Base-by-base conservation (phyloP, 768 basidiomycete species). In the Russula griseocarnosa region DNA sequence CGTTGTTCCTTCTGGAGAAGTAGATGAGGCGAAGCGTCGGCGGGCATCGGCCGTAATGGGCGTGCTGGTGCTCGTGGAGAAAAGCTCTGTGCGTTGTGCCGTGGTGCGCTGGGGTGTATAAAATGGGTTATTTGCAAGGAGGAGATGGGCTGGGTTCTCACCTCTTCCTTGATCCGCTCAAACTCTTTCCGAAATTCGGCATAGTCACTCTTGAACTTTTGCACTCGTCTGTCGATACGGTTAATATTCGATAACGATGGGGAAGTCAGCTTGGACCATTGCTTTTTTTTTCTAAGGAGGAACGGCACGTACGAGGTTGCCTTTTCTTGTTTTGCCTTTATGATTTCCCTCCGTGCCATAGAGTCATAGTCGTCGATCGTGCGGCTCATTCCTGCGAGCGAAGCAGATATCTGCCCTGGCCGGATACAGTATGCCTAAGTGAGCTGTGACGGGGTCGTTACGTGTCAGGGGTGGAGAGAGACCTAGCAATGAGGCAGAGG, bases 311-410 rank as follows among this genome's bases (percentile, higher is more conserved):
- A 94, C 92, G 90, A 88, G 72, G 90, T 82, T 0, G 95, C 97
- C 77, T 98, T 98, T 77, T 98, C 96, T 75, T 94, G 88, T 77
- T 97, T 98, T 51, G 91, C 86, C 69, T 91, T 93, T 58, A 98
- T 94, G 72, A 97, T 93, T 75, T 99, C 97, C 66, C 95, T 82
- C 77, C 88, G 92, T 0, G 92, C 93, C 91, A 98, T 94, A 10
- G 90, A 88, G 70, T 98, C 95, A 72, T 96, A 98, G 72, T 99
- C 97, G 65, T 98, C 95, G 67, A 98, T 87, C 59, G 97, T 94
- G 62, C 97, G 79, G 55, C 91, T 87, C 83, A 98, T 87, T 2
- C 94, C 94, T 30, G 93, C 85, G n/a, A 99, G 79, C 10, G 93
- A 94, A n/a, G 95, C 94, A 36, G 92, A 92, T 76, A 99, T 94